Evolutionary conservation across 2,329 filamentous ascomycete species (phyloP), one percentile per base, ranked within the genome.

Genomic region (Colletotrichum lindemuthianum): DNA sequence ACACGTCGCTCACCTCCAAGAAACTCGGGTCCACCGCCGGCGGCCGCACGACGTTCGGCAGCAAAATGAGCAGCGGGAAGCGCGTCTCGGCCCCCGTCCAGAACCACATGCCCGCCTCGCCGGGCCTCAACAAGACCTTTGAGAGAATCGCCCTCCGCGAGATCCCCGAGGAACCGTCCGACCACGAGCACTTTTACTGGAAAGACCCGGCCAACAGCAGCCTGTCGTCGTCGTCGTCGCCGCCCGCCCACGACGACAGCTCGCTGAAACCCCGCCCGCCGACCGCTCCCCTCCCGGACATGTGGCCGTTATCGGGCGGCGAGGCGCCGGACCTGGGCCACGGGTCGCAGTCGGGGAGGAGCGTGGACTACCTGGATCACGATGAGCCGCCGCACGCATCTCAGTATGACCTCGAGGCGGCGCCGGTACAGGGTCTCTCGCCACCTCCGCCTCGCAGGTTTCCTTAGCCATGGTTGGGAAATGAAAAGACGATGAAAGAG

Each of bases 1-100:
- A 67, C 50, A 66, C 63, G 24, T 63, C 66, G 4, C 45, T 67
- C 44, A 67, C 66, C 39, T 67, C 66, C n/a, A 63, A 66, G 48
- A 63, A 55, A 15, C 58, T 67, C 50, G 59, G 40, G 50, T 66
- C 65, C 2, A 65, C 65, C 37, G 60, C 63, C 15, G 65, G 59
- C 53, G 53, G 49, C 58, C 58, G 51, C 15, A 59, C 63, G 34
- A 55, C 60, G 32, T 57, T 61, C 34, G 63, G 53, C 37, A 58
- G 61, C 57, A 63, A 66, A 58, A 45, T 58, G 49, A 67, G 63
- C 52, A 66, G 61, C 56, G 53, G 53, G 37, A 57, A 58, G 52
- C 48, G 65, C 16, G 43, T 57, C 6, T 67, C 65, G 13, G 55
- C n/a, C 11, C 44, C 58, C 36, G 39, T 56, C 32, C 32, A 49